Evolutionary conservation across 345 rosid genomes (phyloP), one percentile per base, ranked within the genome.

Genomic region (Combretum micranthum): DNA sequence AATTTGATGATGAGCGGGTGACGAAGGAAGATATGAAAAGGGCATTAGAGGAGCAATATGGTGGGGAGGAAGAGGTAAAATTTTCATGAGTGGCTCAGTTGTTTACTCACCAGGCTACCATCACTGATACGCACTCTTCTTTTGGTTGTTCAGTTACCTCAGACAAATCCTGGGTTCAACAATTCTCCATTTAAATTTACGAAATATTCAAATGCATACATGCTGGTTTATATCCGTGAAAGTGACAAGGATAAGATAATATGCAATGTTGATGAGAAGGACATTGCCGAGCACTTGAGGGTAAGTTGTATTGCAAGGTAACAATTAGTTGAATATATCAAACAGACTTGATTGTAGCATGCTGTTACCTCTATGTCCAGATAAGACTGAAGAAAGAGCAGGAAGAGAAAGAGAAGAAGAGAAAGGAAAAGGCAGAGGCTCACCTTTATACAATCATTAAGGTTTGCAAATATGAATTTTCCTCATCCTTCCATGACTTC

Each of bases 351-450:
- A 2, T 47, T 52, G 9, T 45, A 46, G 7, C 19, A 25, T 18
- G 43, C 48, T 43, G 48, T 47, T 13, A 20, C 44, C 18, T 50
- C 22, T 50, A 10, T 56, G 42, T 51, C 20, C 72, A 81, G 87
- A 50, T 64, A 53, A 69, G 87, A 54, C 62, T 81, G 69, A 81
- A 75, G 64, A 81, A 69, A 56, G 86, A 81, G 61, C 81, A 81
- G 65, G 83, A 78, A 72, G 86, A 81, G 64, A 81, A 81, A 53
- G 86, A 78, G 50, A 74, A 78, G 19, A 81, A 81, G 77, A 69
- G 72, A 65, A 75, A 69, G 69, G 78, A 81, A 52, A 81, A 78
- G 63, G 83, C 81, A 0, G 80, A 81, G 60, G 86, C 86, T 42
- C 86, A 81, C 66, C 71, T 81, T 17, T 81, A 73, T 72, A 81